Percentiles rank a stretch among this genome's conserved stretches.
Evolutionary conservation across 257 asterid species (phyloP).

Genomic region (Penstemon barbatus): DNA sequence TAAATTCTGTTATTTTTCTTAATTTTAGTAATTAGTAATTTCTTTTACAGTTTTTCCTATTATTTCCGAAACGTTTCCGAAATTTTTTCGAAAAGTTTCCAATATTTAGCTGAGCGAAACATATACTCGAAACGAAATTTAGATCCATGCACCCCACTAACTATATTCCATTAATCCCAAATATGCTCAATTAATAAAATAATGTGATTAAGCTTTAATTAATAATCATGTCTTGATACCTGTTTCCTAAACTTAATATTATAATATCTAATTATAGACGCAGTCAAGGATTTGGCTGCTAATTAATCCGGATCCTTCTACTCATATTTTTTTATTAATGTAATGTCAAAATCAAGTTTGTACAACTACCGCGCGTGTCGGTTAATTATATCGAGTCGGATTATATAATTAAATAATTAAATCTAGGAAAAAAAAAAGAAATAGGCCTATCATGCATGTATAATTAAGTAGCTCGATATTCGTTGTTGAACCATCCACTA

Average conservation of each 20-base stretch:
- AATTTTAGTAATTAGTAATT: too few species aligned
- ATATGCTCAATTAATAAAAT: slow-evolving; percentile 2
- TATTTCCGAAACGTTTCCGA: too few species aligned
- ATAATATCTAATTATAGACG: neutral
- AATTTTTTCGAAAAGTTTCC: too few species aligned
- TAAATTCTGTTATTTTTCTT: too few species aligned
- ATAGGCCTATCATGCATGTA: too few species aligned
- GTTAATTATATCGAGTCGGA: neutral
- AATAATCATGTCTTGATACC: slow-evolving; percentile 14
- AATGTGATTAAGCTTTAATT: neutral
- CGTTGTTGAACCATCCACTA: slow-evolving; percentile 22
- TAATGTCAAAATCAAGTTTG: slow-evolving; percentile 7
- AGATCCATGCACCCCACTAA: slow-evolving; percentile 32
- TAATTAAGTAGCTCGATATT: too few species aligned
- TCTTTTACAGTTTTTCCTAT: too few species aligned
- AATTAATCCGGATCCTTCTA: neutral
- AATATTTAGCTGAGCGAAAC: too few species aligned
- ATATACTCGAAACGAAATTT: too few species aligned
- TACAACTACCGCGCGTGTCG: neutral
- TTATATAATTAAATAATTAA: neutral
- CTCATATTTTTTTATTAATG: neutral
- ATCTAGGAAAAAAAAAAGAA: neutral
- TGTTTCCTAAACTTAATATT: neutral
- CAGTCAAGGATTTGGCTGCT: slow-evolving; percentile 14
- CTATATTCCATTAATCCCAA: neutral